These are phyloP conservation scores for Aspergillus taichungensis DNA, from an alignment of 495 filamentous ascomycete species.

Conservation along the genomic window DNA sequence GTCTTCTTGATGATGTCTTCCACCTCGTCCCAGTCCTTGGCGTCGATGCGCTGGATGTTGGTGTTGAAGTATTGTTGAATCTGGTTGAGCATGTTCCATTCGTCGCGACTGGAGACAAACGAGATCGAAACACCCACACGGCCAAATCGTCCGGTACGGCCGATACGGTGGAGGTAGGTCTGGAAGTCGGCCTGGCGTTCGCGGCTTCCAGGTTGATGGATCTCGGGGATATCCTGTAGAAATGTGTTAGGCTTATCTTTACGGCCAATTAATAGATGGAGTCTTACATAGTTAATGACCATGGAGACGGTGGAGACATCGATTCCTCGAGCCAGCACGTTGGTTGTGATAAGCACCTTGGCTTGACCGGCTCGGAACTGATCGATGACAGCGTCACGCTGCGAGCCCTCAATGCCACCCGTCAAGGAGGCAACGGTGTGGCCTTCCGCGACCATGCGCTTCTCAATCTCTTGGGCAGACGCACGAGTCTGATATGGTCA, in stretches of 20 bases:
- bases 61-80: constrained; percentile 67
- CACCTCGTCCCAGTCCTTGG: constrained; percentile 77
- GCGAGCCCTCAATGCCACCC: constrained; percentile 70
- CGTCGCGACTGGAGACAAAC: constrained; percentile 74
- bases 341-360: constrained; percentile 98
- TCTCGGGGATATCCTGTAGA: constrained; percentile 49
- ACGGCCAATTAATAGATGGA: not conserved
- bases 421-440: constrained; percentile 86
- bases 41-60: constrained; percentile 49
- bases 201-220: constrained; percentile 11
- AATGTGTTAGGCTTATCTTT: constrained; percentile 3
- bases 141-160: constrained; percentile 93
- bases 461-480: constrained; percentile 73
- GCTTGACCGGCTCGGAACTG: constrained; percentile 75
- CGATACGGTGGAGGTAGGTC: constrained; percentile 97
- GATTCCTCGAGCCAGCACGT: constrained; percentile 93
- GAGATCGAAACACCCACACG: constrained; percentile 93
- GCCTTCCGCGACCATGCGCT: constrained; percentile 76
- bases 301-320: constrained; percentile 95
- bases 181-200: constrained; percentile 60
- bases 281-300: constrained; percentile 83
- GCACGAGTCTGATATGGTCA: constrained; percentile 55
- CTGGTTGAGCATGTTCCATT: constrained; percentile 62
- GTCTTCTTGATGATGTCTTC: constrained; percentile 71
- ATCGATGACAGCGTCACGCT: constrained; percentile 81